Evolutionary conservation across 176 grass and related monocot species (phyloP).

Genomic region (Oryza brachyantha): DNA sequence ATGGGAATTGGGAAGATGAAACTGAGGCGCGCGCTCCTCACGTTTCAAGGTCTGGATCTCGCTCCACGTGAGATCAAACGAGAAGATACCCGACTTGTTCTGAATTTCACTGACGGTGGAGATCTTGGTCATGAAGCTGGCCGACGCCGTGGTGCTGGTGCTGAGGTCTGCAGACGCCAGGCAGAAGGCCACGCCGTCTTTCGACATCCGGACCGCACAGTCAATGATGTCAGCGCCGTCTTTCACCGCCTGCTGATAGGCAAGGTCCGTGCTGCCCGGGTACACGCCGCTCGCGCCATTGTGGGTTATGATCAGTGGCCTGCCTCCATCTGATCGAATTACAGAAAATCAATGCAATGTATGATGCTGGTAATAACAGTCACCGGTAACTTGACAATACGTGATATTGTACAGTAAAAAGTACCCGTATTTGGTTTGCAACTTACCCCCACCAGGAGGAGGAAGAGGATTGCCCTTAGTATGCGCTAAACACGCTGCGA

Average conservation of each 20-base stretch:
- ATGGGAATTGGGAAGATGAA: constrained; percentile 8
- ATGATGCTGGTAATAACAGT: constrained; percentile 2
- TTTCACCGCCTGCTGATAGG: constrained; percentile 63
- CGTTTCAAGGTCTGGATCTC: constrained; percentile 82
- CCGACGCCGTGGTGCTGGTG: constrained; percentile 45
- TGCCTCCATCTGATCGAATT: constrained; percentile 23
- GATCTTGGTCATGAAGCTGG: constrained; percentile 49
- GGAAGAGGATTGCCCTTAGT: constrained; percentile 40
- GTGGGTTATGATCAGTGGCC: constrained; percentile 62
- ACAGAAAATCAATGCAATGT: constrained; percentile 10
- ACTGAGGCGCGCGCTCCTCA: constrained; percentile 17
- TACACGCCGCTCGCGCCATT: constrained; percentile 66
- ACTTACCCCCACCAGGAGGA: constrained; percentile 39
- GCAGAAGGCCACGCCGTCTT: constrained; percentile 78
- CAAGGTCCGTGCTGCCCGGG: constrained; percentile 59
- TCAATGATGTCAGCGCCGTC: constrained; percentile 69
- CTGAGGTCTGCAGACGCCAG: constrained; percentile 63
- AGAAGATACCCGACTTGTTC: constrained; percentile 67
- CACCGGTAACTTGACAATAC: background rate
- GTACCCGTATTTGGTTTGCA: background rate
- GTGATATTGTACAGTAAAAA: background rate
- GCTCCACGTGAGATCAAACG: constrained; percentile 83
- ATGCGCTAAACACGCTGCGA: constrained; percentile 93
- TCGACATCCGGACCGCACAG: constrained; percentile 83
- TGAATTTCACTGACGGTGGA: constrained; percentile 60